Evolutionary conservation across 805 yeast genomes (phyloP), one percentile per base, ranked within the genome.

Genomic region (Yamadazyma olivae): DNA sequence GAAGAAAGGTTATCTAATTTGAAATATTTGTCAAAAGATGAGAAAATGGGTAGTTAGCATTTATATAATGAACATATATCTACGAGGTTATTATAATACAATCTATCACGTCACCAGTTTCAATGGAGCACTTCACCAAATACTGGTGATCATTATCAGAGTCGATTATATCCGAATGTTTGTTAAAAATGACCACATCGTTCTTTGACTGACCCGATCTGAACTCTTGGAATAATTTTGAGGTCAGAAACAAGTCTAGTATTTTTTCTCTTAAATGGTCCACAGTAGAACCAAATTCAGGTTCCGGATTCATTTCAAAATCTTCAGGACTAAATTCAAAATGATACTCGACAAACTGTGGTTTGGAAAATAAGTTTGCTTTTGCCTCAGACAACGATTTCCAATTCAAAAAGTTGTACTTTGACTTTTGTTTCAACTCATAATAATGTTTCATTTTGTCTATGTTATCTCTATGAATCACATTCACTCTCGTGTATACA

Each of bases 301-400:
- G 82, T 38, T 84, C 56, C 5, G 59, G 75, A 42, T 74, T 74
- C 46, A 59, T 55, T 41, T 77, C 78, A 52, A 77, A 85, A 49
- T 86, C 95, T 47, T 82, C 90, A 0, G 95, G 93, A 20, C 85
- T 77, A 57, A 86, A 86, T 53, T 85, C 95, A 46, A 83, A 70
- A 54, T 83, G 84, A 53, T 80, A 85, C 17, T 64, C 65, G 21
- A 83, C 51, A 36, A 37, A 57, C 21, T 45, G 33, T n/a, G 47
- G 38, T 34, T 49, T 35, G 8, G 44, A 40, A 38, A 60, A 59
- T 4, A 55, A 34, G 3, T 41, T 39, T 13, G 34, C 21, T 12
- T 52, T 48, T 15, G 44, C 15, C 14, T 49, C 36, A 16, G 49
- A 42, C 28, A 52, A 36, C 19, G 35, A 43, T 32, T 42, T 51